phyloP scores from a whole-genome alignment of 495 filamentous ascomycete species.

The Aspergillus saccharolyticus region DNA sequence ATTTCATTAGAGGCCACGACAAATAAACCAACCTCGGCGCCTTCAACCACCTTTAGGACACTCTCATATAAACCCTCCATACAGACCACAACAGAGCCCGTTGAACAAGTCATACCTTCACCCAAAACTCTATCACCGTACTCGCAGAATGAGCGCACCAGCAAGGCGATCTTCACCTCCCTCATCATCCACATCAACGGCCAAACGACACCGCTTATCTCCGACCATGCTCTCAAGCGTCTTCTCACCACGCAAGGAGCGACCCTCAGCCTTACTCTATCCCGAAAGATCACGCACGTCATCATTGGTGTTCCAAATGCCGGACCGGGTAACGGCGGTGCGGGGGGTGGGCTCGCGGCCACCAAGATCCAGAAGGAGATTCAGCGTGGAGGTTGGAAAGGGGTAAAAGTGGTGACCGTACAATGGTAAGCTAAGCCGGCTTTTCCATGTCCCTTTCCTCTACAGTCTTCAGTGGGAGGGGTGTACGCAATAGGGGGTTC shows the following conservation, averaged over 20 bases:
- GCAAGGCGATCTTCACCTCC: slow-evolving; percentile 53
- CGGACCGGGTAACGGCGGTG: slow-evolving; percentile 39
- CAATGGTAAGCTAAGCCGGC: slow-evolving; percentile 80
- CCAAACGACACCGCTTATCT: slow-evolving; percentile 72
- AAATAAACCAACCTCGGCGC: not conserved
- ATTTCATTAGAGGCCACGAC: no score
- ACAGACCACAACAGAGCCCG: no score
- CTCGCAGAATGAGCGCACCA: not conserved
- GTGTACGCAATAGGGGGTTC: no score
- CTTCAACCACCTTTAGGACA: not conserved
- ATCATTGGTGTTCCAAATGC: slow-evolving; percentile 63
- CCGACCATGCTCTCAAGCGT: slow-evolving; percentile 81
- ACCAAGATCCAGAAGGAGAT: slow-evolving; percentile 84
- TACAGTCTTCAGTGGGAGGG: no score
- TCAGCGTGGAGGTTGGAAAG: slow-evolving; percentile 46
- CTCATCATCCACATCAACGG: slow-evolving; percentile 84
- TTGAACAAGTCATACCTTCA: no score
- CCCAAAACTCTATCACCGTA: not conserved
- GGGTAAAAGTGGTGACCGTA: slow-evolving; percentile 74
- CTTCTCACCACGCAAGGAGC: slow-evolving; percentile 72
- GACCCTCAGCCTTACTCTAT: slow-evolving; percentile 59
- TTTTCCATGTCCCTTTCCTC: no score
- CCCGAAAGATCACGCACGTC: slow-evolving; percentile 79
- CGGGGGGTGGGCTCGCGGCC: slow-evolving; percentile 74
- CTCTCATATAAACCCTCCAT: not conserved